Percentiles rank a stretch among this genome's conserved stretches.
These are phyloP conservation scores for Fusarium subtropicale DNA, from an alignment of 2,329 filamentous ascomycete genomes.

Conservation along the genomic window DNA sequence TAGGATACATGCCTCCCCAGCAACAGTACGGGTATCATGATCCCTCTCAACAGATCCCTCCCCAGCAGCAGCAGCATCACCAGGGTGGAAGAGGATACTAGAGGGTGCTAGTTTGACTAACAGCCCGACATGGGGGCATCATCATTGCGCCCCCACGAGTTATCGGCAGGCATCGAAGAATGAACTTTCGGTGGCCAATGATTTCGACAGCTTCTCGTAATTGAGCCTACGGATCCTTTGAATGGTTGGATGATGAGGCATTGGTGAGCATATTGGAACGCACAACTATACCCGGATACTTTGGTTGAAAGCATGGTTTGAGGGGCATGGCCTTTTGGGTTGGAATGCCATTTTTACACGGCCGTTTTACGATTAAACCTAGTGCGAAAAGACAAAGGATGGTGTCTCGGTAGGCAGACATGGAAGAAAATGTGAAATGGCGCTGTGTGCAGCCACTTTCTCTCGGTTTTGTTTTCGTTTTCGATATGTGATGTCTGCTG, in stretches of 20 bases:
- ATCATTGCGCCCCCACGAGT: not conserved
- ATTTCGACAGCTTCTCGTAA: constrained; percentile 43
- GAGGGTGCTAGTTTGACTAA: constrained; percentile 51
- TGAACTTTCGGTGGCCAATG: constrained; percentile 29
- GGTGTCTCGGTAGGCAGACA: constrained; percentile 21
- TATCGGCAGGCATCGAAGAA: constrained; percentile 15
- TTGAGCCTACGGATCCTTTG: constrained; percentile 46
- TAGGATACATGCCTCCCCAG: constrained; percentile 54
- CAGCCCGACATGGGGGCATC: constrained; percentile 11
- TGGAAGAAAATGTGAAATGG: constrained; percentile 30
- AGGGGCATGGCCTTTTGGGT: constrained; percentile 39
- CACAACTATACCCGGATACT: constrained; percentile 48
- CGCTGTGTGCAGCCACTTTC: constrained; percentile 30
- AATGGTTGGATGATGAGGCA: constrained; percentile 45
- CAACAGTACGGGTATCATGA: constrained; percentile 61
- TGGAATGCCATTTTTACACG: constrained; percentile 45
- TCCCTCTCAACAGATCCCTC: constrained; percentile 56
- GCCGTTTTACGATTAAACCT: constrained; percentile 47
- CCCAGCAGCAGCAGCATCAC: constrained; percentile 52
- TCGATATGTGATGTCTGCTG: constrained; percentile 1
- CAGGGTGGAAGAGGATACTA: constrained; percentile 56
- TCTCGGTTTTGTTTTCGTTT: constrained; percentile 1
- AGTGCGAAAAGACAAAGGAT: constrained; percentile 35
- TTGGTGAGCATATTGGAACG: constrained; percentile 47
- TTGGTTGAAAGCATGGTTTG: constrained; percentile 44